phyloP scores from a whole-genome alignment of 2,329 filamentous ascomycete genomes.

The Neophaeococcomyces mojaviensis region DNA sequence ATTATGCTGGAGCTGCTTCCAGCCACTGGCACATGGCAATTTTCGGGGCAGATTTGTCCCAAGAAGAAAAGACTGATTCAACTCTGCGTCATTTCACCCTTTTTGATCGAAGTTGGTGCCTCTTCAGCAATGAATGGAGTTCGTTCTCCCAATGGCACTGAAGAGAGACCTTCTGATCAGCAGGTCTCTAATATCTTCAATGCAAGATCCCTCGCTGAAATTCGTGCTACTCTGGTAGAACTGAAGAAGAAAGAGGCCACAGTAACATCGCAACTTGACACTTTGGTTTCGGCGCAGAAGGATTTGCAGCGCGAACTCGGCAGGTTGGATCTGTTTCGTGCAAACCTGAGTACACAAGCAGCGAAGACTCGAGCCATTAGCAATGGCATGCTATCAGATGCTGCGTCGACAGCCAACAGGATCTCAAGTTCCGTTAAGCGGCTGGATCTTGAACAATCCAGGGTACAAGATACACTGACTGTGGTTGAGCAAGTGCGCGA shows the following conservation, averaged over 20 bases:
- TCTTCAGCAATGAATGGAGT: neutral
- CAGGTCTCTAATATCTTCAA: conserved; percentile 49
- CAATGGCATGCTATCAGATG: conserved; percentile 82
- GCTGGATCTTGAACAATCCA: conserved; percentile 82
- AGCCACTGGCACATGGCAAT: too few relatives aligned
- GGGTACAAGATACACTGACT: conserved; percentile 80
- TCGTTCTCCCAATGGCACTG: neutral
- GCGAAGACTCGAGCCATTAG: conserved; percentile 75
- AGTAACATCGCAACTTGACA: conserved; percentile 67
- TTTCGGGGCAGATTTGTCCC: too few relatives aligned
- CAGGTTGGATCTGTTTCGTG: conserved; percentile 80
- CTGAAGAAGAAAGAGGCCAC: conserved; percentile 69
- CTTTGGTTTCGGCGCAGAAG: conserved; percentile 72
- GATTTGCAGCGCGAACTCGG: conserved; percentile 80
- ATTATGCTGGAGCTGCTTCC: too few relatives aligned
- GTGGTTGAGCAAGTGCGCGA: conserved; percentile 96
- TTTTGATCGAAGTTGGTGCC: too few relatives aligned
- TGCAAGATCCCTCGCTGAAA: conserved; percentile 67
- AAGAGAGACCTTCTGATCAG: neutral
- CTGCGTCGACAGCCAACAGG: conserved; percentile 74
- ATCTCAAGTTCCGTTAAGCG: conserved; percentile 80
- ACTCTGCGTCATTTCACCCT: too few relatives aligned
- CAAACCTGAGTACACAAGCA: conserved; percentile 78
- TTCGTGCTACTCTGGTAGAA: conserved; percentile 66
- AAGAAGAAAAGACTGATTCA: too few relatives aligned